Evolutionary conservation across 2,329 filamentous ascomycete species (phyloP), one percentile per base, ranked within the genome.

Genomic region (Xylaria arbuscula): DNA sequence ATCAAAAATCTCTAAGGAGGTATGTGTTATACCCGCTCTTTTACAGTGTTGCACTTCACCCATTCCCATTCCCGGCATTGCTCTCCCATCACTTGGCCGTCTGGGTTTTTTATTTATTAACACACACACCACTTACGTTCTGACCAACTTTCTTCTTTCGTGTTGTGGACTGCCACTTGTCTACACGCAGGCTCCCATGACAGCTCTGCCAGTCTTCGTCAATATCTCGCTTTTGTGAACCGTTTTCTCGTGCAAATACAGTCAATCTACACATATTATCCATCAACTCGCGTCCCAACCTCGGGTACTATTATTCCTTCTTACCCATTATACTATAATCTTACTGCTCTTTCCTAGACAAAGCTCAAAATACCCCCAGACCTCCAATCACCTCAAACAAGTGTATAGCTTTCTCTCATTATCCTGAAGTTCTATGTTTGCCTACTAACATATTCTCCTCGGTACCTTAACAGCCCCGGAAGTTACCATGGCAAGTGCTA

Each of bases 401-500:
- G 28, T 22, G 45, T 53, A 32, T 32, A 7, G 24, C 3, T 19
- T 6, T 10, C 13, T 42, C 28, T 24, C 34, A 13, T 19, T 11
- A 10, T 36, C 34, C 11, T 32, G 42, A 7, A 55, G 38, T 13
- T 40, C n/a, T 2, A 7, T 48, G 10, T 36, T 10, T 13, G 10
- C 15, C 11, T 32, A 34, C 50, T 42, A n/a, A 13, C n/a, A 36
- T 13, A n/a, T n/a, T 32, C 32, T 40, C 50, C 34, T 42, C 17
- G 22, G 56, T 6, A 45, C 11, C 15, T n/a, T 48, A 22, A 42
- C 3, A 54, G 32, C 57, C 24, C 11, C 10, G 8, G 11, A 34
- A 1, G 10, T 6, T 34, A n/a, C 10, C 22, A 68, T 68, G 58
- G 36, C 58, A 10, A 57, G 19, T 36, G 60, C 64, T 24, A 64